These are phyloP conservation scores for Cichorium intybus DNA, from an alignment of 140 eudicot genomes.

Conservation along the genomic window DNA sequence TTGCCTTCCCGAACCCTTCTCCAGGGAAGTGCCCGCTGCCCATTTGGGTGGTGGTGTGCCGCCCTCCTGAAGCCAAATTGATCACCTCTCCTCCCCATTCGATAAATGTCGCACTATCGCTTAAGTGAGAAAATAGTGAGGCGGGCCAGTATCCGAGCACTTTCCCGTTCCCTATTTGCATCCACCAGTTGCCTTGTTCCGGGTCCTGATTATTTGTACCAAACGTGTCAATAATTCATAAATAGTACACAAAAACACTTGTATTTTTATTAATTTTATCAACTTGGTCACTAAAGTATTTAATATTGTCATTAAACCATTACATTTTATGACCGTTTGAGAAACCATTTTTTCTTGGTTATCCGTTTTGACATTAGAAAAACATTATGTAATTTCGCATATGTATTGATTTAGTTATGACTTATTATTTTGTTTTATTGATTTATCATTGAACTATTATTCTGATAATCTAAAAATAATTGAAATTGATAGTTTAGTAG, in stretches of 20 bases:
- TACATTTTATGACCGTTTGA: no score
- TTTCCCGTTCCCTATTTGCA: constrained; percentile 75
- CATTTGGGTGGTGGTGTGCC: constrained; percentile 89
- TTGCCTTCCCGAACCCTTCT: constrained; percentile 69
- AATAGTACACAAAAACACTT: no score
- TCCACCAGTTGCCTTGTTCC: constrained; percentile 52
- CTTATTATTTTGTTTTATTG: no score
- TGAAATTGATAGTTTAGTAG: not conserved
- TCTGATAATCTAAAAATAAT: no score
- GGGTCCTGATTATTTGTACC: constrained; percentile 33
- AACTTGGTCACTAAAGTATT: no score
- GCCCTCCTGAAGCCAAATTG: constrained; percentile 78
- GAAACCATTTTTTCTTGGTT: no score
- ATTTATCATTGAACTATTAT: no score
- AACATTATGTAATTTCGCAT: no score
- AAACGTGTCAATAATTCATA: constrained; percentile 1
- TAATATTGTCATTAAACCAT: no score
- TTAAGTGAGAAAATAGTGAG: constrained; percentile 62
- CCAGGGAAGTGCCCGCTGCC: constrained; percentile 96
- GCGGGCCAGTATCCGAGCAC: constrained; percentile 95
- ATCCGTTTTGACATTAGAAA: no score
- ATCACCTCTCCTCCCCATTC: constrained; percentile 99
- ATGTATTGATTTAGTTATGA: no score
- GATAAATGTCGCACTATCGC: constrained; percentile 74
- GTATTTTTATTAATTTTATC: no score